These are phyloP conservation scores for Withania somnifera DNA, from an alignment of 305 asterid species.

Conservation along the genomic window DNA sequence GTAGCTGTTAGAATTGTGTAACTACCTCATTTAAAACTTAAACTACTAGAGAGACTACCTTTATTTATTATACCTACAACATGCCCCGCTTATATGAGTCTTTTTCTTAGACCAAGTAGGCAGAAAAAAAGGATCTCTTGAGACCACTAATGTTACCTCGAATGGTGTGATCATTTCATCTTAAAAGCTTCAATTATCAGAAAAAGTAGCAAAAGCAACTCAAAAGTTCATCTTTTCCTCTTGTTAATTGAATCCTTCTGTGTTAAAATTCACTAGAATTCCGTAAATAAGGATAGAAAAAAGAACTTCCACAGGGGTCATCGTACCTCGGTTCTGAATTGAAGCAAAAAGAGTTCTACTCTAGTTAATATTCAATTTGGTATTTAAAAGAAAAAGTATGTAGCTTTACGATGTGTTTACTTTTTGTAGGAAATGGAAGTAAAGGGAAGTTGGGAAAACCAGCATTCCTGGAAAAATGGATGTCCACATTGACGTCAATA, in stretches of 20 bases:
- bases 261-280: background rate
- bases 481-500: conserved; percentile 27
- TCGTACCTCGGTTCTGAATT: background rate
- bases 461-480: conserved; percentile 22
- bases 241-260: background rate
- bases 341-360: background rate
- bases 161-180: background rate
- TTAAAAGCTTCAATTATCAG: background rate
- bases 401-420: background rate
- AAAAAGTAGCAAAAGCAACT: background rate
- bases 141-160: background rate
- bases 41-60: background rate
- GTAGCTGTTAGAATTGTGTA: background rate
- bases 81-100: background rate
- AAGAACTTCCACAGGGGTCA: background rate
- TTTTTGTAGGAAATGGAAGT: background rate
- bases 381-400: background rate
- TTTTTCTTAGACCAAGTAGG: background rate
- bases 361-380: background rate
- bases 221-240: background rate
- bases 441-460: conserved; percentile 23
- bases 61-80: background rate
- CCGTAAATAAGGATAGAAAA: background rate
- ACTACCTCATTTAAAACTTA: background rate
- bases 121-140: background rate